phyloP scores from a whole-genome alignment of 352 stramenopile genomes.

The Globisporangium radiosum region DNA sequence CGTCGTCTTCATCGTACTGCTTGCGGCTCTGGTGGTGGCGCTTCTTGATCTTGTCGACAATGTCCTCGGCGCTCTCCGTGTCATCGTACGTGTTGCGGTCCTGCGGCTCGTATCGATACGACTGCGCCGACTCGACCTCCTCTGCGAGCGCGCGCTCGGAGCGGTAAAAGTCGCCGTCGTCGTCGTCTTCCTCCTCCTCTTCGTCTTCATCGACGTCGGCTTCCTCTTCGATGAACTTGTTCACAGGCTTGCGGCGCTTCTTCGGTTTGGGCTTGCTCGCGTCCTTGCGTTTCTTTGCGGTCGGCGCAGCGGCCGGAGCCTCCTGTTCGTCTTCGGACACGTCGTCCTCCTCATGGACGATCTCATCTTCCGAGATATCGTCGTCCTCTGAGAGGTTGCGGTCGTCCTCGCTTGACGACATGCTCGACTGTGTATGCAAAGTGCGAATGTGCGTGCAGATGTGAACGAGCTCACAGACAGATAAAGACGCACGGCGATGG shows the following conservation, averaged over 20 bases:
- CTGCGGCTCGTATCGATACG: constrained; percentile 75
- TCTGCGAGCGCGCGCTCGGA: constrained; percentile 74
- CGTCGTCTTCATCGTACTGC: constrained; percentile 81
- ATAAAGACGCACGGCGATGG: too few relatives aligned
- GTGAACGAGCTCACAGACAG: background rate
- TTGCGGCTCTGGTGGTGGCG: constrained; percentile 81
- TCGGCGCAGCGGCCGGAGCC: constrained; percentile 2
- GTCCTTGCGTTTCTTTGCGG: constrained; percentile 69
- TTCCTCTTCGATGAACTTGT: constrained; percentile 89
- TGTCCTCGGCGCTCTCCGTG: constrained; percentile 76
- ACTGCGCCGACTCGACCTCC: constrained; percentile 53
- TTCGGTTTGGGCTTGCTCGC: constrained; percentile 70
- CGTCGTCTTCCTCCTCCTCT: constrained; percentile 81
- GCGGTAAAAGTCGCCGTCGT: constrained; percentile 68
- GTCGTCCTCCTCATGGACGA: constrained; percentile 60
- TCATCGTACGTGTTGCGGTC: constrained; percentile 70
- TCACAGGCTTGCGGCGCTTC: constrained; percentile 78
- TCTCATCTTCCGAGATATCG: constrained; percentile 24
- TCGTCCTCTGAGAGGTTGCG: constrained; percentile 64
- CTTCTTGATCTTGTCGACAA: constrained; percentile 86
- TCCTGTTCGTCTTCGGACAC: constrained; percentile 31
- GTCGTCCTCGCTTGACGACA: constrained; percentile 87
- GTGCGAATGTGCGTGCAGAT: background rate
- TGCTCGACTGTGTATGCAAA: constrained; percentile 14
- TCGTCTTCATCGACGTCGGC: constrained; percentile 85